Evolutionary conservation across 306 rosid species (phyloP).

Genomic region (Glycyrrhiza uralensis): DNA sequence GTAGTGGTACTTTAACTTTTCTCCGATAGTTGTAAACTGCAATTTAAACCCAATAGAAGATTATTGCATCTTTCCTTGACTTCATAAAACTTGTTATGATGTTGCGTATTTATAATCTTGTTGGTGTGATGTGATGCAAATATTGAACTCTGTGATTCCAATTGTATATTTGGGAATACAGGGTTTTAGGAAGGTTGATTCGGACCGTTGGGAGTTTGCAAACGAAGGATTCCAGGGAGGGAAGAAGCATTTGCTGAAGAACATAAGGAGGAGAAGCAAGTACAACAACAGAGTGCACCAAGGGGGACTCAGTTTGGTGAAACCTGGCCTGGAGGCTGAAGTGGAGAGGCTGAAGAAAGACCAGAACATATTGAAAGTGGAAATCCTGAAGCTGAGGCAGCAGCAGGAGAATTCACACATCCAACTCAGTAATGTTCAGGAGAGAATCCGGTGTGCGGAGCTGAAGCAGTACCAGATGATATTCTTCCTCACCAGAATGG

Average conservation of each 20-base stretch:
- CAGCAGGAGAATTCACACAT: conserved; percentile 51
- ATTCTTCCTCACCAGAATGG: conserved; percentile 53
- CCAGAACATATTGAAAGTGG: conserved; percentile 51
- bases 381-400: conserved; percentile 63
- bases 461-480: conserved; percentile 61
- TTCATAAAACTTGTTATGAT: too few species aligned
- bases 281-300: conserved; percentile 45
- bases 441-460: conserved; percentile 50
- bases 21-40: too few species aligned
- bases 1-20: too few species aligned
- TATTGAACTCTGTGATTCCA: neutral
- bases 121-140: too few species aligned
- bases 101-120: too few species aligned
- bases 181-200: conserved; percentile 91
- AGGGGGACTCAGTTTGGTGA: conserved; percentile 29
- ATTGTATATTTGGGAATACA: neutral
- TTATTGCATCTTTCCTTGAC: too few species aligned
- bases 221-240: conserved; percentile 84
- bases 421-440: conserved; percentile 46
- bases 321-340: conserved; percentile 48
- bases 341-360: conserved; percentile 62
- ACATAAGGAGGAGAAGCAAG: conserved; percentile 69
- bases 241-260: conserved; percentile 81
- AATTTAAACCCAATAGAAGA: too few species aligned
- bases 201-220: conserved; percentile 93